Percentiles rank a stretch among this genome's conserved stretches.
Evolutionary conservation across 2,329 filamentous ascomycete genomes (phyloP).

Genomic region (Venturia carpophila): DNA sequence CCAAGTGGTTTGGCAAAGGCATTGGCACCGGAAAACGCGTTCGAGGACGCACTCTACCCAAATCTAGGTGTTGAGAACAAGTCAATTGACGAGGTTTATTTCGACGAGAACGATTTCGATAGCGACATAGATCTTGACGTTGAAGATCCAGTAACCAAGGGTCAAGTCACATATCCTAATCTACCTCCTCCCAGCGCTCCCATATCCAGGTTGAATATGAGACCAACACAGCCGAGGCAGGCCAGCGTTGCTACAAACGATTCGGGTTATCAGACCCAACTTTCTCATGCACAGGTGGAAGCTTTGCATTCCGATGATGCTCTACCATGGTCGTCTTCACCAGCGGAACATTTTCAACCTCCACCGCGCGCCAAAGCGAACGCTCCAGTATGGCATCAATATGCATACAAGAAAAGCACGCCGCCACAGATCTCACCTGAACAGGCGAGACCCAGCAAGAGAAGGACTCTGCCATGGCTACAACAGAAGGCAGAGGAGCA

Average conservation of each 20-base stretch:
- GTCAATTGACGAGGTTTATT: constrained; percentile 48
- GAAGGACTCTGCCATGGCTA: constrained; percentile 57
- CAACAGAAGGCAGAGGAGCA: constrained; percentile 34
- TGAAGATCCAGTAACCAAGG: constrained; percentile 49
- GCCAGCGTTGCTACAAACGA: neutral
- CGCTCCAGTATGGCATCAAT: constrained; percentile 19
- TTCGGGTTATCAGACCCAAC: constrained; percentile 5
- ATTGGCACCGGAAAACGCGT: constrained; percentile 31
- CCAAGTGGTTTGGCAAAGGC: constrained; percentile 41
- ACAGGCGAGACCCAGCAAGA: constrained; percentile 39
- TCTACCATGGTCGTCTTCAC: constrained; percentile 26
- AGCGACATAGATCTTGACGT: constrained; percentile 72
- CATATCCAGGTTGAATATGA: constrained; percentile 9
- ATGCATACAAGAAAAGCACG: constrained; percentile 15
- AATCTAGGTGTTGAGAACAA: constrained; percentile 26
- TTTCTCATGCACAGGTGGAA: constrained; percentile 4
- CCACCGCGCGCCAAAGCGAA: constrained; percentile 23
- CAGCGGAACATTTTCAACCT: constrained; percentile 34
- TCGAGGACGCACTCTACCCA: constrained; percentile 25
- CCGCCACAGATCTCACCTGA: neutral
- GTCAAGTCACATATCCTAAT: constrained; percentile 34
- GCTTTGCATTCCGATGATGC: constrained; percentile 13
- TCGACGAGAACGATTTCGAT: constrained; percentile 78
- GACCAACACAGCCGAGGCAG: constrained; percentile 6
- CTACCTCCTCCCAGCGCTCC: constrained; percentile 1